phyloP scores from a whole-genome alignment of 163 green algal species.

The Chloromonas sp. region DNA sequence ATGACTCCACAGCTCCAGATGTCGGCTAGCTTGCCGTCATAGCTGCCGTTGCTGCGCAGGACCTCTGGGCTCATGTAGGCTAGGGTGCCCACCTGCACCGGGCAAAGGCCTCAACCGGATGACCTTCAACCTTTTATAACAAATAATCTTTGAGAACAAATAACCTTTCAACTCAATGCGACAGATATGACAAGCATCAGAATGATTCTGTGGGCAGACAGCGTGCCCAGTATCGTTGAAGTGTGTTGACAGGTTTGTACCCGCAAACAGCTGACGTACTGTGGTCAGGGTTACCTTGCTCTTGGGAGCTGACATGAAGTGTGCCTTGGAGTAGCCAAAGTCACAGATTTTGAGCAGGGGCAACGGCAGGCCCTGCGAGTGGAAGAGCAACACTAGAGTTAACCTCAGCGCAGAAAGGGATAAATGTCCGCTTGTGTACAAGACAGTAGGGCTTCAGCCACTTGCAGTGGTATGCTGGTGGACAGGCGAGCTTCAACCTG shows the following conservation, averaged over 20 bases:
- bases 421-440: too few relatives aligned
- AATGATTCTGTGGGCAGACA: too few relatives aligned
- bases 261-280: too few relatives aligned
- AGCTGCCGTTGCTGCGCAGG: slow-evolving; percentile 82
- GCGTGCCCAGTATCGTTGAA: too few relatives aligned
- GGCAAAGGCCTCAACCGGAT: not conserved
- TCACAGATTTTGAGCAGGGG: slow-evolving; percentile 83
- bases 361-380: slow-evolving; percentile 32
- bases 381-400: too few relatives aligned
- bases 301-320: slow-evolving; percentile 53
- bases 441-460: too few relatives aligned
- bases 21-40: slow-evolving; percentile 73
- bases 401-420: too few relatives aligned
- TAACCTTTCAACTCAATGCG: not conserved
- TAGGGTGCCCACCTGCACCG: slow-evolving; percentile 23
- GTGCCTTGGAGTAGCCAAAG: slow-evolving; percentile 69
- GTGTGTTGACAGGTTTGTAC: too few relatives aligned
- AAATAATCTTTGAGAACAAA: not conserved
- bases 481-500: too few relatives aligned
- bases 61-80: slow-evolving; percentile 65
- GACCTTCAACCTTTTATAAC: not conserved
- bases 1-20: slow-evolving; percentile 62
- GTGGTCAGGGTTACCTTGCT: slow-evolving; percentile 28
- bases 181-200: not conserved
- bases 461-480: too few relatives aligned